Evolutionary conservation across 805 yeast genomes (phyloP).

Genomic region (Lachancea thermotolerans): DNA sequence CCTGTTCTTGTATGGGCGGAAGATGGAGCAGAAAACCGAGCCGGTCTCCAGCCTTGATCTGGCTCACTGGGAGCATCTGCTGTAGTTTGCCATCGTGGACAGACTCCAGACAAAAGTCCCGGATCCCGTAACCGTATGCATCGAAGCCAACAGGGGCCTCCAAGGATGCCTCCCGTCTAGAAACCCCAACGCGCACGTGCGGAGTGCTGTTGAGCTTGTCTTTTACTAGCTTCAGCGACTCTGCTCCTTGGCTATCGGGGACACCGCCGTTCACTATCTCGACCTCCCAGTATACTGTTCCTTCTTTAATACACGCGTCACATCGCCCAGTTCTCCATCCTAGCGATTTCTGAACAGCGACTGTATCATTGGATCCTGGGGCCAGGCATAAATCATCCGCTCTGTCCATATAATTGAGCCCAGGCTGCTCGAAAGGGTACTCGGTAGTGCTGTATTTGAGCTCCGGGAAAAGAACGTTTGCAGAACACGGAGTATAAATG

Average conservation of each 20-base stretch:
- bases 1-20: conserved; percentile 48
- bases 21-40: conserved; percentile 70
- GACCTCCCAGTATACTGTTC: conserved; percentile 74
- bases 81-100: conserved; percentile 44
- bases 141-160: conserved; percentile 97
- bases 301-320: conserved; percentile 71
- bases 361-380: conserved; percentile 26
- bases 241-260: conserved; percentile 29
- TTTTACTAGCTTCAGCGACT: conserved; percentile 12
- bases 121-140: conserved; percentile 84
- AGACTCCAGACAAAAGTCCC: conserved; percentile 71
- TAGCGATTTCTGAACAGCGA: conserved; percentile 46
- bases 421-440: conserved; percentile 45
- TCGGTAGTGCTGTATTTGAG: conserved; percentile 68
- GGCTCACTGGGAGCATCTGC: conserved; percentile 43
- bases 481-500: conserved; percentile 72
- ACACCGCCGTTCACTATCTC: conserved; percentile 39
- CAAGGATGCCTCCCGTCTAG: conserved; percentile 76
- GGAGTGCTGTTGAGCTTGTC: conserved; percentile 28
- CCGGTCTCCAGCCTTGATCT: conserved; percentile 66
- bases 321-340: conserved; percentile 83
- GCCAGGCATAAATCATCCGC: conserved; percentile 46
- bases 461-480: conserved; percentile 52
- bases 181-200: conserved; percentile 79
- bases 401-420: conserved; percentile 44